Evolutionary conservation across 495 filamentous ascomycete genomes (phyloP).

Genomic region (Penicillium arizonense): DNA sequence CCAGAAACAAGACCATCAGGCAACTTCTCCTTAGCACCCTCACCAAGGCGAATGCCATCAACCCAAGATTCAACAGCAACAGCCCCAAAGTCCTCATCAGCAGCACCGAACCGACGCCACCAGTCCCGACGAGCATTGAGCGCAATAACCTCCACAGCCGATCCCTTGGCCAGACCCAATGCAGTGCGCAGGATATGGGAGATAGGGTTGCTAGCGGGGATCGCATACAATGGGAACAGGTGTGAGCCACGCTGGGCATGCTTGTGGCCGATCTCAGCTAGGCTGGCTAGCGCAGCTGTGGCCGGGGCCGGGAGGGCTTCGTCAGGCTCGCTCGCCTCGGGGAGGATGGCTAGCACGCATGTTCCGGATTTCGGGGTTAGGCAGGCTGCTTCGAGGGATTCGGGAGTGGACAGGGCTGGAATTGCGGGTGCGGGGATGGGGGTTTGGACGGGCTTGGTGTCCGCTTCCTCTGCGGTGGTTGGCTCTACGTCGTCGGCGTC

Average conservation of each 20-base stretch:
- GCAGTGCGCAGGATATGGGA: constrained; percentile 54
- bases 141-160: constrained; percentile 64
- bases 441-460: constrained; percentile 46
- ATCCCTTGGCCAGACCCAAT: constrained; percentile 55
- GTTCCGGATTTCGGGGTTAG: constrained; percentile 73
- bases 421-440: constrained; percentile 41
- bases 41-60: constrained; percentile 82
- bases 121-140: constrained; percentile 81
- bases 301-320: constrained; percentile 41
- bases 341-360: constrained; percentile 80
- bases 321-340: constrained; percentile 49
- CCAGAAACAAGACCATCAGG: constrained; percentile 69
- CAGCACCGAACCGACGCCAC: constrained; percentile 71
- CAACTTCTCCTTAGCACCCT: constrained; percentile 76
- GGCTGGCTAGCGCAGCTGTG: constrained; percentile 56
- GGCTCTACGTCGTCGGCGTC: constrained; percentile 43
- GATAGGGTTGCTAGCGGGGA: constrained; percentile 62
- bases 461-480: constrained; percentile 41
- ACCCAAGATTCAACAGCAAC: constrained; percentile 78
- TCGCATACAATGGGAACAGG: constrained; percentile 79
- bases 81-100: constrained; percentile 47
- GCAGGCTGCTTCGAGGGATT: constrained; percentile 67
- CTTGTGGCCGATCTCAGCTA: constrained; percentile 76
- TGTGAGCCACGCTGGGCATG: constrained; percentile 60
- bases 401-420: constrained; percentile 52